Base-by-base conservation (phyloP, 805 yeast genomes). In the Kazachstania kunashirensis region DNA sequence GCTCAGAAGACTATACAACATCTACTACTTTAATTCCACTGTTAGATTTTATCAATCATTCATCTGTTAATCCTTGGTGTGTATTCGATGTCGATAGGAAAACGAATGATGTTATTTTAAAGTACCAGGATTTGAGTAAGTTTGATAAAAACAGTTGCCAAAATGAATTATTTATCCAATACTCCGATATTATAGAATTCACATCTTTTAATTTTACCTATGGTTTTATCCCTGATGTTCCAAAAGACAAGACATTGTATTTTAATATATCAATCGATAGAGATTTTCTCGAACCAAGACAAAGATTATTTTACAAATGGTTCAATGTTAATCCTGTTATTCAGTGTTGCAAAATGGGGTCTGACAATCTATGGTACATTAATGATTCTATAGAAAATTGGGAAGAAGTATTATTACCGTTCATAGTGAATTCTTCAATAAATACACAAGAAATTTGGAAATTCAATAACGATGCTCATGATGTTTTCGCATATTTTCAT, bases 41-140 rank as follows among this genome's bases (percentile, higher is more conserved):
- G 1, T 47, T 80, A 21, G 89, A 80, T 53, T 80, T 73, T 63
- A 81, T 71, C 5, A 80, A 80, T 51, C 89, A 80, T 50, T 57
- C 62, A 27, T 55, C 53, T 15, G 57, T 61, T 29, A 55, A 52
- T 15, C 27, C 46, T 19, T 59, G 62, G 31, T 77, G 76, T 53
- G 72, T 62, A 45, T 80, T 78, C 55, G 89, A 77, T 48, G 62
- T 73, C n/a, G 80, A 75, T 52, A 55, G 65, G 6, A 23, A 32
- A 0, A 65, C 57, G 4, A 48, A 59, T 4, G 78, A 73, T 34
- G 57, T 74, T 4, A 21, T 75, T 0, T 54, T 76, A 31, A 53
- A 56, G 10, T 43, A 60, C 8, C 60, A 11, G 7, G 3, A 57
- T 16, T 16, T 36, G 39, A 42, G 8, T 24, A 29, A 21, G 3